A percentile compares a stretch with the other conserved stretches of the same genome.
These are phyloP conservation scores for Phaeosphaeria sp. DNA, from an alignment of 2,329 filamentous ascomycete genomes.

Conservation along the genomic window DNA sequence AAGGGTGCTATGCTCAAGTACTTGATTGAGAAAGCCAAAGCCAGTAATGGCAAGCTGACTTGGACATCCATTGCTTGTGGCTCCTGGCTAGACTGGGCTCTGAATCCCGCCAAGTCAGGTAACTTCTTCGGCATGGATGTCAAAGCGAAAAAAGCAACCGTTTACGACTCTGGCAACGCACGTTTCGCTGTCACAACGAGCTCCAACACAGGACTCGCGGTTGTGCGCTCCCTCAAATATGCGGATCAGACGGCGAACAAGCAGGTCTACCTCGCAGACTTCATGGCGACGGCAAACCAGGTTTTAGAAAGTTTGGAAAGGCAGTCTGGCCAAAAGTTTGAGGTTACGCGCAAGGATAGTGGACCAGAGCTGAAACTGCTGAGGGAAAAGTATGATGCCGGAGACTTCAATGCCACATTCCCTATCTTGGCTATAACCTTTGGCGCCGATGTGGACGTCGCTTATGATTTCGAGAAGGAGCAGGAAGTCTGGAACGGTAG, in stretches of 20 bases:
- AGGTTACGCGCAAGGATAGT: constrained; percentile 14
- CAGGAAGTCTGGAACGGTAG: constrained; percentile 28
- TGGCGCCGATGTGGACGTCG: constrained; percentile 27
- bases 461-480: constrained; percentile 29
- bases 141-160: constrained; percentile 16
- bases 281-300: constrained; percentile 15
- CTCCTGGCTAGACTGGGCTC: constrained; percentile 31
- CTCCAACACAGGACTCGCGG: constrained; percentile 24
- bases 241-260: constrained; percentile 19
- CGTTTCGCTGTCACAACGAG: constrained; percentile 26
- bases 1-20: constrained; percentile 48
- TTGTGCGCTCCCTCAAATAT: constrained; percentile 16
- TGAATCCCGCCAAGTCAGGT: constrained; percentile 22
- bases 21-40: constrained; percentile 30
- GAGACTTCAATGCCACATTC: constrained; percentile 20
- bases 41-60: constrained; percentile 18
- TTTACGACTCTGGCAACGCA: constrained; percentile 26
- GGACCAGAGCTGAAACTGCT: constrained; percentile 8
- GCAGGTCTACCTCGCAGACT: constrained; percentile 32
- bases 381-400: constrained; percentile 18
- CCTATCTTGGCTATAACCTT: constrained; percentile 25
- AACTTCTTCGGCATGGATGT: constrained; percentile 32
- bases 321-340: constrained; percentile 18
- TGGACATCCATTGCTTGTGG: constrained; percentile 31
- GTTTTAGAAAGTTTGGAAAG: constrained; percentile 24